Evolutionary conservation across 1,139 yeast species (phyloP), one percentile per base, ranked within the genome.

Genomic region (Candida sp.): DNA sequence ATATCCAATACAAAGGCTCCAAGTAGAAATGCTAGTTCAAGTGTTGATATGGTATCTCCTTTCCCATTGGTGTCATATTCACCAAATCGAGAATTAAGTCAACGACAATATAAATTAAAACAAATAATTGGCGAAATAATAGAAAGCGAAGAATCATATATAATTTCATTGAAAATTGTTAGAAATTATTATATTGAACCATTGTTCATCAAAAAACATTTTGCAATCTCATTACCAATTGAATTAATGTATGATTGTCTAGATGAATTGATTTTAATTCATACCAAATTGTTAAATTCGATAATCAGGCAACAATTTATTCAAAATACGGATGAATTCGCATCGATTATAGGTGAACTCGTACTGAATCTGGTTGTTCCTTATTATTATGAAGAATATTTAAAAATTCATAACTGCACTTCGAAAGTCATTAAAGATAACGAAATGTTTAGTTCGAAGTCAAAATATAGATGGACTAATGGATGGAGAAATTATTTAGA

Each of bases 61-160:
- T 22, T 42, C 11, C 66, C 67, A 0, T 25, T 27, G 4, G 37
- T 47, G 3, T 36, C 56, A 4, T 61, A 52, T 35, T 54, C 61
- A 2, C 59, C 60, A 4, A 34, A 47, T 23, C 43, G 45, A 32
- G 35, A 39, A 1, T 21, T 35, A 7, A 32, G 38, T 9, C 33
- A 44, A 12, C 36, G 45, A 21, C 52, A 57, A 0, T 63, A 56
- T 41, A 61, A 62, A 29, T 49, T 77, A 39, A 59, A 55, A 32
- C 66, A 63, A 36, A 60, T 70, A 8, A 56, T 79, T 12, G 73
- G 73, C 44, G 86, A 81, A 53, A 53, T 80, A 2, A 43, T 72
- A 0, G 68, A 65, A 7, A 77, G 79, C 12, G 85, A 81, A 53
- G 65, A 64, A 23, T 61, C 58, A 1, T 80, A 77, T 49, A 55